Conservation (phyloP, 495 filamentous ascomycete species). For the Melanomma pulvis-pyrius region DNA sequence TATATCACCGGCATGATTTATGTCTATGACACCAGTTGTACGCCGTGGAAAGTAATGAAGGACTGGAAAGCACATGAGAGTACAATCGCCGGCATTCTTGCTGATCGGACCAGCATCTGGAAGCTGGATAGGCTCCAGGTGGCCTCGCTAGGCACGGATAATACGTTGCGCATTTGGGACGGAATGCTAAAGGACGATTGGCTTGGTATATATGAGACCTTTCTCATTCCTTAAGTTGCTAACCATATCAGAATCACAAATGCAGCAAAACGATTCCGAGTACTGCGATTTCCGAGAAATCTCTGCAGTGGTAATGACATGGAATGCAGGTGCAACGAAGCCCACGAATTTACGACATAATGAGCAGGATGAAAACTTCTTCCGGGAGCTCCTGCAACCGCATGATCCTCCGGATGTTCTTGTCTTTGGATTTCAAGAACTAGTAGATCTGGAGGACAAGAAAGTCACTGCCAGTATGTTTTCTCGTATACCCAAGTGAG, state of each 20-base stretch:
- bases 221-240: background rate
- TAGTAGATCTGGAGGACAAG: conserved; percentile 96
- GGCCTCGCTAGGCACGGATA: conserved; percentile 85
- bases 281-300: conserved; percentile 86
- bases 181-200: conserved; percentile 92
- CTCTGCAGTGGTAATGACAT: conserved; percentile 77
- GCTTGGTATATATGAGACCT: conserved; percentile 60
- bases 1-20: conserved; percentile 96
- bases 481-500: background rate
- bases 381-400: conserved; percentile 70
- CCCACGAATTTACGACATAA: conserved; percentile 75
- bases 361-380: conserved; percentile 69
- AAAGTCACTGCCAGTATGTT: conserved; percentile 77
- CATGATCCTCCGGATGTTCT: conserved; percentile 83
- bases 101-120: conserved; percentile 83
- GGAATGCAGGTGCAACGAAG: conserved; percentile 94
- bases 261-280: conserved; percentile 78
- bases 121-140: conserved; percentile 84
- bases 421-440: conserved; percentile 96
- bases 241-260: conserved; percentile 64
- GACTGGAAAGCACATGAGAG: conserved; percentile 91
- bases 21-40: conserved; percentile 80
- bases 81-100: conserved; percentile 73
- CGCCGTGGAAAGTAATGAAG: conserved; percentile 88
- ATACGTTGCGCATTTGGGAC: conserved; percentile 85